A percentile compares a stretch with the other conserved stretches of the same genome.
phyloP scores from a whole-genome alignment of 106 monocot genomes.

The Allium fistulosum region DNA sequence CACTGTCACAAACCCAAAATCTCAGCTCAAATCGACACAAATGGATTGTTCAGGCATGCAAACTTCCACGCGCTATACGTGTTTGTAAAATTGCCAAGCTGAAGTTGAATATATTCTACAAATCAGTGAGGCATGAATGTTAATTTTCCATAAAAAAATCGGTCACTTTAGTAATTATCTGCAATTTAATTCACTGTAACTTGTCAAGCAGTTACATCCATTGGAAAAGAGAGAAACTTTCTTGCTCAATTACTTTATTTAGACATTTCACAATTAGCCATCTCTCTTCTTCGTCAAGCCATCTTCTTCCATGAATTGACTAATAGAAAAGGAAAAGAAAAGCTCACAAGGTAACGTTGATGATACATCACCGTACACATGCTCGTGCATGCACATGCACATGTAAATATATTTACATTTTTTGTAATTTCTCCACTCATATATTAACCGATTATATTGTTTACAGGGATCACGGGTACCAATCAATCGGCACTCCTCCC shows the following conservation, averaged over 20 bases:
- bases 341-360: background rate
- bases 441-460: background rate
- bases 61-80: background rate
- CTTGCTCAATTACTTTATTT: background rate
- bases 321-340: background rate
- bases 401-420: background rate
- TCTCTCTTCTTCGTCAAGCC: too few species aligned
- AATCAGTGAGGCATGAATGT: background rate
- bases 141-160: background rate
- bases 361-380: background rate
- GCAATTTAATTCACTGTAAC: background rate
- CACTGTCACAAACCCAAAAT: too few species aligned
- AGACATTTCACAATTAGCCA: background rate
- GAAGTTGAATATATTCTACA: background rate
- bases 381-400: background rate
- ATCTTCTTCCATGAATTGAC: too few species aligned
- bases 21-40: too few species aligned
- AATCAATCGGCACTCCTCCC: background rate
- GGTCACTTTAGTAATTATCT: background rate
- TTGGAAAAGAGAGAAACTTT: background rate
- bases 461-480: background rate
- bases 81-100: background rate
- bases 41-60: too few species aligned
- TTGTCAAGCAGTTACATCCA: background rate
- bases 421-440: background rate